Conservation (phyloP, 2,329 filamentous ascomycete species). For the Rhytidhysteron rufulum region DNA sequence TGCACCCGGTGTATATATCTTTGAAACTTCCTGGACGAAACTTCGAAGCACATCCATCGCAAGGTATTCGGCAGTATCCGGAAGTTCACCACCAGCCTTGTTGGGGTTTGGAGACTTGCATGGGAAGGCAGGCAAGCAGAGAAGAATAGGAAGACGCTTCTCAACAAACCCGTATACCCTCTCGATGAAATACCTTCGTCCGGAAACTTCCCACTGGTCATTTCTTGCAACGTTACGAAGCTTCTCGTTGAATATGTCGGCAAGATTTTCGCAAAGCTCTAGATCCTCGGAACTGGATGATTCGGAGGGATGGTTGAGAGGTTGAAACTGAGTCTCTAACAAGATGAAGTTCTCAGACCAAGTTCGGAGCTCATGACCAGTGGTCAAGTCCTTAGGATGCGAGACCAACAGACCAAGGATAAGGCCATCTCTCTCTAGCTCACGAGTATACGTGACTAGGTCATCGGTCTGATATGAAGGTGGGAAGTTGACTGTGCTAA, state of each 20-base stretch:
- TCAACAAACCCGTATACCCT: conserved; percentile 25
- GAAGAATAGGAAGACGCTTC: conserved; percentile 21
- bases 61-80: conserved; percentile 43
- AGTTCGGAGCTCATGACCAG: conserved; percentile 18
- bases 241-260: conserved; percentile 23
- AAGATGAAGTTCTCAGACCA: conserved; percentile 28
- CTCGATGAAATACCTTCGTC: conserved; percentile 20
- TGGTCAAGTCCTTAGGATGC: conserved; percentile 17
- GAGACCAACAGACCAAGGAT: conserved; percentile 20
- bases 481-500: conserved; percentile 19
- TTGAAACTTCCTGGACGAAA: conserved; percentile 38
- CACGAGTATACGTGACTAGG: conserved; percentile 16
- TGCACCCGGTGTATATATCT: conserved; percentile 39
- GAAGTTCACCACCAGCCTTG: conserved; percentile 51
- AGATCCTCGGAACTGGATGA: too few relatives aligned
- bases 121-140: conserved; percentile 54
- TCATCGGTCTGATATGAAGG: conserved; percentile 16
- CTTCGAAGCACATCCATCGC: conserved; percentile 39
- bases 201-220: conserved; percentile 24
- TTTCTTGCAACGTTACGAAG: conserved; percentile 25
- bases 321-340: conserved; percentile 23
- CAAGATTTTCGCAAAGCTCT: conserved; percentile 14
- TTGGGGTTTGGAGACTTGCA: conserved; percentile 58
- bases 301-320: conserved; percentile 15
- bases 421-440: conserved; percentile 18